Evolutionary conservation across 352 stramenopile species (phyloP).

Genomic region (Globisporangium canariense): DNA sequence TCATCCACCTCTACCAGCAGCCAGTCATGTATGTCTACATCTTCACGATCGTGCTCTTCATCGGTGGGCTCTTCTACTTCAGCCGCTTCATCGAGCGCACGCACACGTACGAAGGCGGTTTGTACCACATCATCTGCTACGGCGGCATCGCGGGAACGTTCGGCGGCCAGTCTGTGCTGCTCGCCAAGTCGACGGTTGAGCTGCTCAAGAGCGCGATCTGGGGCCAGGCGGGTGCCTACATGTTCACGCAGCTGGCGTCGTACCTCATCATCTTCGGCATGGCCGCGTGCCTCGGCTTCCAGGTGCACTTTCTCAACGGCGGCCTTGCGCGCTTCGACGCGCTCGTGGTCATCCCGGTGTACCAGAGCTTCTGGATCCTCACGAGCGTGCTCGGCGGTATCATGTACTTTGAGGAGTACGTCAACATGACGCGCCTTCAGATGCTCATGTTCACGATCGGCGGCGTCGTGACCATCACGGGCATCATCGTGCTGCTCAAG

Average conservation of each 20-base stretch:
- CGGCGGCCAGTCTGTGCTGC: constrained; percentile 84
- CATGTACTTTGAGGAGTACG: constrained; percentile 92
- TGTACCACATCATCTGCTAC: constrained; percentile 88
- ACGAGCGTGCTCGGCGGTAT: constrained; percentile 89
- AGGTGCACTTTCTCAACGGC: constrained; percentile 89
- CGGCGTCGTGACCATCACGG: constrained; percentile 68
- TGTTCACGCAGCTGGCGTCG: constrained; percentile 72
- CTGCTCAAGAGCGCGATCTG: constrained; percentile 89
- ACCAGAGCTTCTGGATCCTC: constrained; percentile 91
- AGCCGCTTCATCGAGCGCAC: constrained; percentile 73
- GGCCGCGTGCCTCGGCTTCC: constrained; percentile 62
- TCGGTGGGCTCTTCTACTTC: constrained; percentile 55
- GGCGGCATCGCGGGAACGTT: constrained; percentile 86
- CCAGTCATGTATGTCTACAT: constrained; percentile 85
- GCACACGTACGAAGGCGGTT: constrained; percentile 57
- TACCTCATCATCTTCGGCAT: constrained; percentile 80
- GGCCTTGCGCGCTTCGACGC: constrained; percentile 87
- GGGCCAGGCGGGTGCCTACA: constrained; percentile 66
- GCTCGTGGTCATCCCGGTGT: constrained; percentile 87
- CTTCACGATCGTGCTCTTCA: constrained; percentile 64
- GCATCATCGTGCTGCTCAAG: constrained; percentile 75
- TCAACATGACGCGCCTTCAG: constrained; percentile 74
- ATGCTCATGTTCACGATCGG: constrained; percentile 81
- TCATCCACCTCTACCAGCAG: constrained; percentile 80
- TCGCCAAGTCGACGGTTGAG: constrained; percentile 89